Conservation (phyloP, 2,329 filamentous ascomycete genomes). For the Alternaria arborescens region DNA sequence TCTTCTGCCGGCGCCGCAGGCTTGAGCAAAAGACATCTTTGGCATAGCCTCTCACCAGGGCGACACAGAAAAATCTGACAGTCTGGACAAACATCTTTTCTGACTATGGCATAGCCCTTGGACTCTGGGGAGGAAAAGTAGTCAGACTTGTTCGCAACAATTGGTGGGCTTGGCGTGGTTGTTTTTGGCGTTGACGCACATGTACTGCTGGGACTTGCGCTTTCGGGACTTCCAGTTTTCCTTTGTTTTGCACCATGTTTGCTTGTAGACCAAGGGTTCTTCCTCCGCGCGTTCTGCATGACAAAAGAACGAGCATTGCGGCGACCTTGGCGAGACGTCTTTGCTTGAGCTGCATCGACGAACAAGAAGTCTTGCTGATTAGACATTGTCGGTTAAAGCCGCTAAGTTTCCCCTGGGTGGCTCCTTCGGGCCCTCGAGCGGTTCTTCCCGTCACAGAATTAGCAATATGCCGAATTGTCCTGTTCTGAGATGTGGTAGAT, state of each 20-base stretch:
- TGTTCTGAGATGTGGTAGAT: conserved; percentile 29
- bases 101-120: conserved; percentile 25
- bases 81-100: conserved; percentile 38
- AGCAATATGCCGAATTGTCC: conserved; percentile 30
- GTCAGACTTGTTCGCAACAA: conserved; percentile 23
- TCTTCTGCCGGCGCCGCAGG: conserved; percentile 30
- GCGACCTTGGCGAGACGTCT: conserved; percentile 49
- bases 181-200: conserved; percentile 44
- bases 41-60: conserved; percentile 42
- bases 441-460: conserved; percentile 30
- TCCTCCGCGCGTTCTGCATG: conserved; percentile 51
- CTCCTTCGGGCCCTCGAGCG: conserved; percentile 40
- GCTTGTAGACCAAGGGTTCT: conserved; percentile 52
- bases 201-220: conserved; percentile 39
- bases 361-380: conserved; percentile 50
- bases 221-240: conserved; percentile 30
- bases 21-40: conserved; percentile 37
- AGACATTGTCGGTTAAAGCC: conserved; percentile 30
- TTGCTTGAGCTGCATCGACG: conserved; percentile 49
- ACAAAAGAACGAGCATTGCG: conserved; percentile 53
- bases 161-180: conserved; percentile 44
- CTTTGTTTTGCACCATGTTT: conserved; percentile 47
- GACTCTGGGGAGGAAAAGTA: conserved; percentile 30
- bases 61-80: conserved; percentile 43
- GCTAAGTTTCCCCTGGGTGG: conserved; percentile 26